These are phyloP conservation scores for Yamadazyma sp. DNA, from an alignment of 805 yeast species.

Conservation along the genomic window DNA sequence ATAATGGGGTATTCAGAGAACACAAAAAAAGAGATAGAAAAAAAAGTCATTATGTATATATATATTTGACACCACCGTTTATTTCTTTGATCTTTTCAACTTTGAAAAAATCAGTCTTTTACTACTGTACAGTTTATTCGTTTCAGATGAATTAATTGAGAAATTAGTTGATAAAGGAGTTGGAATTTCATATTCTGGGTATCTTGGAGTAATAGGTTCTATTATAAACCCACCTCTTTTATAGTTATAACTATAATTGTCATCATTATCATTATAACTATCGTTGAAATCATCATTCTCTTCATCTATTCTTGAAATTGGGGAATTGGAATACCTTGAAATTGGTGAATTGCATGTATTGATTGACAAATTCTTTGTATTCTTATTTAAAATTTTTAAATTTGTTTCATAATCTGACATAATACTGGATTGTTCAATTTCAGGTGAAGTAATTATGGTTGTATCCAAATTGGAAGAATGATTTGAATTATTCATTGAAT, in stretches of 20 bases:
- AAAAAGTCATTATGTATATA: no score
- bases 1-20: no score
- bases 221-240: slow-evolving; percentile 12
- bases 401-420: slow-evolving; percentile 2
- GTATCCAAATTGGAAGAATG: not conserved
- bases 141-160: slow-evolving; percentile 12
- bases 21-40: no score
- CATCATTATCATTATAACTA: slow-evolving; percentile 1
- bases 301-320: slow-evolving; percentile 12
- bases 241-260: slow-evolving; percentile 3
- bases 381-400: slow-evolving; percentile 17
- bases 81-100: slow-evolving; percentile 9
- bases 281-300: slow-evolving; percentile 3
- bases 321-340: no score
- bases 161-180: slow-evolving; percentile 13
- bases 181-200: slow-evolving; percentile 5
- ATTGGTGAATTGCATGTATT: slow-evolving; percentile 5
- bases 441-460: slow-evolving; percentile 4
- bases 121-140: slow-evolving; percentile 12
- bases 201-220: slow-evolving; percentile 14
- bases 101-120: slow-evolving; percentile 15
- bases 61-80: no score
- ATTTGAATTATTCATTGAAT: slow-evolving; percentile 1
- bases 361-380: slow-evolving; percentile 24
- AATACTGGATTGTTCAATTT: slow-evolving; percentile 4